Evolutionary conservation across 805 yeast species (phyloP), one percentile per base, ranked within the genome.

Genomic region (Candida nemodendra): DNA sequence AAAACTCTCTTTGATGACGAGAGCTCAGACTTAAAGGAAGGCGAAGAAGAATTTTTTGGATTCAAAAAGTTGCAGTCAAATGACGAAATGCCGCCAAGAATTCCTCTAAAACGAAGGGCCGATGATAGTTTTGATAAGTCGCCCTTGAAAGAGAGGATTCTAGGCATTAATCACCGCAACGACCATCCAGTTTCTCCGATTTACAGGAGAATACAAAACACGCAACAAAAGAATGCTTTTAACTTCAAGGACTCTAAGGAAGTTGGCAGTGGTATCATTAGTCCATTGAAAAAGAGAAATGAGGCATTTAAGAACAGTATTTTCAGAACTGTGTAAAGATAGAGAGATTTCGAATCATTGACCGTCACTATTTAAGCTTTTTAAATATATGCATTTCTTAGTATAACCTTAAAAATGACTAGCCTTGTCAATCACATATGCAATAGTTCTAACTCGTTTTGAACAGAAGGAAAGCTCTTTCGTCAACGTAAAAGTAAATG

Each of bases 401-500:
- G n/a, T n/a, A n/a, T n/a, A n/a, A n/a, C n/a, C n/a, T n/a, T n/a
- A n/a, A n/a, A n/a, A n/a, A n/a, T n/a, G n/a, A n/a, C n/a, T n/a
- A n/a, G n/a, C n/a, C n/a, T n/a, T n/a, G n/a, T n/a, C n/a, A n/a
- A n/a, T n/a, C n/a, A n/a, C n/a, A n/a, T n/a, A n/a, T n/a, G n/a
- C n/a, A n/a, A n/a, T n/a, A 17, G n/a, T 32, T n/a, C 51, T 61
- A 79, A 25, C 81, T 76, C 32, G 87, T 82, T 62, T 79, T 84
- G 63, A 84, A 84, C 7, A 81, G 66, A 44, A 84, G 64, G 49
- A 81, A 72, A 3, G 93, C 93, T 37, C 74, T 63, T 28, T 78
- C 76, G 24, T 79, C 90, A 47, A 82, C 69, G 63, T 83, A 84
- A 53, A 79, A 82, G 54, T 85, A 84, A 9, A 79, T 66, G 53